Evolutionary conservation across 78 protist species (phyloP).

Genomic region (Dictyostelium purpureum): DNA sequence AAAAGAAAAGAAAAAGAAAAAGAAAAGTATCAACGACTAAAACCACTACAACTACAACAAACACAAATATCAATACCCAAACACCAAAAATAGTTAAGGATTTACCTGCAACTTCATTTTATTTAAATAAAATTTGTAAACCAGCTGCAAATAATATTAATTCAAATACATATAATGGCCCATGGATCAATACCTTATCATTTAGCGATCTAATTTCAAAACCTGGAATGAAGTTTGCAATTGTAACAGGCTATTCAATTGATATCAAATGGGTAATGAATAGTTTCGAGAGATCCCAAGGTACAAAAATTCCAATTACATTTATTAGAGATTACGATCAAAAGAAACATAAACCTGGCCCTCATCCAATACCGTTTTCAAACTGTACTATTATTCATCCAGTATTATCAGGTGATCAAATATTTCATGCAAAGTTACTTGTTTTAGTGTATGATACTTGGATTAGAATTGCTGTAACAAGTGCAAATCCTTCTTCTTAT

Average conservation of each 20-base stretch:
- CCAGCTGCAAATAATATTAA: no score
- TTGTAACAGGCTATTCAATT: neutral
- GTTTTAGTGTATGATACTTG: neutral
- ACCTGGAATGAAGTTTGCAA: neutral
- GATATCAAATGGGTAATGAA: slow-evolving; percentile 18
- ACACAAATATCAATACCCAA: no score
- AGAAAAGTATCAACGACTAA: no score
- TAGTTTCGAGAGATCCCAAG: neutral
- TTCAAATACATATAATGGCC: no score
- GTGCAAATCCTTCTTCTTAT: slow-evolving; percentile 37
- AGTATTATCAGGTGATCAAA: neutral
- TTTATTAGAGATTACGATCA: slow-evolving; percentile 13
- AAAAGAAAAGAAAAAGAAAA: no score
- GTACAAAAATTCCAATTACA: neutral
- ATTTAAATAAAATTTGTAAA: no score
- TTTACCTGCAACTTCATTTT: no score
- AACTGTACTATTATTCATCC: slow-evolving; percentile 32
- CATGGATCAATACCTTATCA: neutral
- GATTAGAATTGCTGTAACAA: slow-evolving; percentile 32
- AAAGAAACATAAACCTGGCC: no score
- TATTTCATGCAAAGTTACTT: slow-evolving; percentile 34
- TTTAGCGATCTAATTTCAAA: neutral
- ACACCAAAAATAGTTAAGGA: no score
- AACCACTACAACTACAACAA: no score
- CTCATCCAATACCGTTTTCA: no score